phyloP scores from a whole-genome alignment of 1,284 basidiomycete genomes.

The Puccinia triticina region DNA sequence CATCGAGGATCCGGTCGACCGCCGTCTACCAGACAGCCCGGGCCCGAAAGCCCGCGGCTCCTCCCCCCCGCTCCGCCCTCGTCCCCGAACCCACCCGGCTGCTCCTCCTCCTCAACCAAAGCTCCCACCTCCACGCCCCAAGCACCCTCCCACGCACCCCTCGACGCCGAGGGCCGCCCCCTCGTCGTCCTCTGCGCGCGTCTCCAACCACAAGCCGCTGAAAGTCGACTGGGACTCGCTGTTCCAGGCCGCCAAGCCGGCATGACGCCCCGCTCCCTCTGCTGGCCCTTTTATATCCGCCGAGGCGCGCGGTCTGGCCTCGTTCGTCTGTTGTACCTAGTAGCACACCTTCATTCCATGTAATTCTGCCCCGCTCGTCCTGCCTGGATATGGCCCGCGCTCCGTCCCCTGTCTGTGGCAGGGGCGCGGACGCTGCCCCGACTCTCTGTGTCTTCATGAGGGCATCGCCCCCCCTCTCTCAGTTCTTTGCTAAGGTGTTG shows the following conservation, averaged over 20 bases:
- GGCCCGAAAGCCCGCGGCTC: background rate
- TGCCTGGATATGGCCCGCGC: too few species aligned
- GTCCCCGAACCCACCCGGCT: background rate
- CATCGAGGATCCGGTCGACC: background rate
- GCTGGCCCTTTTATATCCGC: background rate
- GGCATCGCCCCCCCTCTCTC: too few species aligned
- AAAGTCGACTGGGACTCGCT: slow-evolving; percentile 33
- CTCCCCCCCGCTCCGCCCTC: background rate
- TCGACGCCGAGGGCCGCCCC: background rate
- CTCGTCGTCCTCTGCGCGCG: background rate
- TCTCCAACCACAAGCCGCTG: slow-evolving; percentile 3
- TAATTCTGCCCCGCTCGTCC: too few species aligned
- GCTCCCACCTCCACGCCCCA: background rate
- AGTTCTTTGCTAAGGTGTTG: too few species aligned
- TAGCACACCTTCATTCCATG: too few species aligned
- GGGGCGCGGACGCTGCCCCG: too few species aligned
- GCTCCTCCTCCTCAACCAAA: background rate
- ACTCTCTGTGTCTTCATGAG: too few species aligned
- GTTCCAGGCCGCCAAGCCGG: slow-evolving; percentile 1
- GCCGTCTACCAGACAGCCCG: background rate
- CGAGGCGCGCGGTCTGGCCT: too few species aligned
- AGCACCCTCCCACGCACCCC: background rate
- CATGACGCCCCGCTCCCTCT: background rate
- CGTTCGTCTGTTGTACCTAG: too few species aligned
- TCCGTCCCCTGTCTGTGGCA: too few species aligned